phyloP scores from a whole-genome alignment of 1,139 yeast species.

The Pichia inconspicua region DNA sequence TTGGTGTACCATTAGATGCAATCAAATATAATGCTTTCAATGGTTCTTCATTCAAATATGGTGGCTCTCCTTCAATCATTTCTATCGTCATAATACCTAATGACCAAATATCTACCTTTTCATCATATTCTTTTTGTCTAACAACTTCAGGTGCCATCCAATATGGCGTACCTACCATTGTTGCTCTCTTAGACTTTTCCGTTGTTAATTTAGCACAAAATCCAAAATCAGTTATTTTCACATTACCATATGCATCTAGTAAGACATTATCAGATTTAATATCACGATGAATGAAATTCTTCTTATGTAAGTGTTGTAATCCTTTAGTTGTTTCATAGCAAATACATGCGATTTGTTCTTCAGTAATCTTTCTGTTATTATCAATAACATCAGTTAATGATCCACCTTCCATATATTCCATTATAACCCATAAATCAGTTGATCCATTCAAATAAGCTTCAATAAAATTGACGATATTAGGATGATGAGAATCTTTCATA shows the following conservation, averaged over 20 bases:
- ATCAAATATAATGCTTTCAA: conserved; percentile 79
- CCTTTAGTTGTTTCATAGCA: conserved; percentile 91
- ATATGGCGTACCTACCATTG: conserved; percentile 98
- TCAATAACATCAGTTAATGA: conserved; percentile 86
- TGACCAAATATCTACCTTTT: conserved; percentile 97
- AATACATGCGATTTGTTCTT: conserved; percentile 80
- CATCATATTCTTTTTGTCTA: conserved; percentile 92
- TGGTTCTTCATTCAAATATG: conserved; percentile 94
- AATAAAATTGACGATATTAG: conserved; percentile 85
- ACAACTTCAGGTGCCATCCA: conserved; percentile 99
- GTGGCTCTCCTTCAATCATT: conserved; percentile 98
- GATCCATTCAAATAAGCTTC: conserved; percentile 74
- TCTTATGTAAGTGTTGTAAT: conserved; percentile 79
- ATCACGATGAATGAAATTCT: conserved; percentile 91
- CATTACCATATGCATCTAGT: conserved; percentile 78
- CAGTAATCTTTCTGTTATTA: conserved; percentile 56
- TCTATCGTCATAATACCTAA: conserved; percentile 97
- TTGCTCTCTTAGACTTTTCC: conserved; percentile 87
- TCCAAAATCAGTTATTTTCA: conserved; percentile 95
- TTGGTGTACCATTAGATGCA: conserved; percentile 97
- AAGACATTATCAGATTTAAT: conserved; percentile 92
- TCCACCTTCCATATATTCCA: conserved; percentile 95
- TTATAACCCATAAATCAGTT: conserved; percentile 75
- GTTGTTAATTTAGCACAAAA: conserved; percentile 95
- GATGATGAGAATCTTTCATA: conserved; percentile 89